phyloP scores from a whole-genome alignment of 768 basidiomycete genomes.

The Termitomyces sp. region DNA sequence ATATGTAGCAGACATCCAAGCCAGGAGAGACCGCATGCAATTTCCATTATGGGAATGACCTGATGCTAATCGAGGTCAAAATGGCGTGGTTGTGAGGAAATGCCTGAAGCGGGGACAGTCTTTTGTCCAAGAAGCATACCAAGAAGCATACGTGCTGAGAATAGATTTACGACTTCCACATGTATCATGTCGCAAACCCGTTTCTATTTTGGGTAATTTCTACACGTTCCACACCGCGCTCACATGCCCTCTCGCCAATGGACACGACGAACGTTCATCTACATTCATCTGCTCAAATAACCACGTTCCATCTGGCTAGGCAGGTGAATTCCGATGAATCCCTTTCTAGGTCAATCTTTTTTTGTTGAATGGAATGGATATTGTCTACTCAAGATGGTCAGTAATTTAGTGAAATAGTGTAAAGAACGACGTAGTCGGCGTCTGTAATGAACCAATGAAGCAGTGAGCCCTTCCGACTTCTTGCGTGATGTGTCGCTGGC shows the following conservation, averaged over 20 bases:
- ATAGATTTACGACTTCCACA: neutral
- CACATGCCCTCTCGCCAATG: neutral
- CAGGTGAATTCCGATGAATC: neutral
- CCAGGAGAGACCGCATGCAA: constrained; percentile 16
- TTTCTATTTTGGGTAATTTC: neutral
- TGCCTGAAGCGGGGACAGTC: neutral
- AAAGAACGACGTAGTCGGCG: too few species aligned
- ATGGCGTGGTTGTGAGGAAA: neutral
- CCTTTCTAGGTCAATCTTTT: neutral
- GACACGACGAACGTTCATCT: neutral
- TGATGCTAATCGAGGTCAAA: neutral
- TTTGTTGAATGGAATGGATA: too few species aligned
- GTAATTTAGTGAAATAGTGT: too few species aligned
- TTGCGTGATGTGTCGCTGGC: too few species aligned
- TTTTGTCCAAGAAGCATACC: neutral
- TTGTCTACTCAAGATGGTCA: too few species aligned
- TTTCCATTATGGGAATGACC: constrained; percentile 11
- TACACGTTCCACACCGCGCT: neutral
- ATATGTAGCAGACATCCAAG: constrained; percentile 4
- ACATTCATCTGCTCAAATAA: too few species aligned
- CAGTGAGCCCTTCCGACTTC: too few species aligned
- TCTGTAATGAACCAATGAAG: too few species aligned
- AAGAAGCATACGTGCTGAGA: neutral
- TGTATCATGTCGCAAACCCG: neutral
- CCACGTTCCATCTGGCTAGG: too few species aligned